These are phyloP conservation scores for Magnaporthiopsis rhizophila DNA, from an alignment of 2,329 filamentous ascomycete species.

Conservation along the genomic window DNA sequence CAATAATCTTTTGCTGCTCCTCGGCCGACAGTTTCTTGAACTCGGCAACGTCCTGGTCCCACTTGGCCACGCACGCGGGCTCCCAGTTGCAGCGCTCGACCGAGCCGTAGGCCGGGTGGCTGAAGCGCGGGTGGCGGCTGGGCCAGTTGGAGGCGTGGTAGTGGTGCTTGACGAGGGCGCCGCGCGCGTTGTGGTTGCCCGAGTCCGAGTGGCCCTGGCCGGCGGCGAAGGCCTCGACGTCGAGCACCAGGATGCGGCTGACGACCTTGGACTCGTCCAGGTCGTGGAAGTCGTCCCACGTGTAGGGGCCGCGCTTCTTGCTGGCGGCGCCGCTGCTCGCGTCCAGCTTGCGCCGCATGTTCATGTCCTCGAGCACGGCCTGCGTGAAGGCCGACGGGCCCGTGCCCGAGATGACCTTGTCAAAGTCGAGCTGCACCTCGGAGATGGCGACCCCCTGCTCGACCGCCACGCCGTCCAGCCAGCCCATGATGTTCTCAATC, in stretches of 20 bases:
- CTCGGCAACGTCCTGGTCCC: conserved; percentile 56
- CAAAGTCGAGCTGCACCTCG: conserved; percentile 59
- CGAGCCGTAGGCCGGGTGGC: conserved; percentile 60
- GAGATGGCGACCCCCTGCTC: conserved; percentile 51
- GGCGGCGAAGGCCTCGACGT: conserved; percentile 64
- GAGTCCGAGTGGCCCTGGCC: conserved; percentile 68
- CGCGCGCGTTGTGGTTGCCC: conserved; percentile 58
- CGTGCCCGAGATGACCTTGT: conserved; percentile 66
- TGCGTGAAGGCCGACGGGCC: conserved; percentile 63
- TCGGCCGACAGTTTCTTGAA: conserved; percentile 51
- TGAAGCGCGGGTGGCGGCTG: conserved; percentile 55
- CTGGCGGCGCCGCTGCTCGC: neutral
- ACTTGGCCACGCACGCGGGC: conserved; percentile 52
- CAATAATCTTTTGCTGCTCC: conserved; percentile 45
- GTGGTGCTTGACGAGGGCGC: conserved; percentile 64
- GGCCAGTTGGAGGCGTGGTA: conserved; percentile 71
- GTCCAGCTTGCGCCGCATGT: conserved; percentile 15
- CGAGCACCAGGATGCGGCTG: conserved; percentile 56
- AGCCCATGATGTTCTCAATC: conserved; percentile 59
- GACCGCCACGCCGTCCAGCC: conserved; percentile 52
- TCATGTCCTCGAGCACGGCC: conserved; percentile 59
- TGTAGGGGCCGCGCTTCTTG: conserved; percentile 31
- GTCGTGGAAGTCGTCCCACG: conserved; percentile 59
- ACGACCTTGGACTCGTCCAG: conserved; percentile 58
- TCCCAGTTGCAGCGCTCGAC: conserved; percentile 67